Conservation (phyloP, 306 rosid genomes). For the Cucurbita ficifolia region DNA sequence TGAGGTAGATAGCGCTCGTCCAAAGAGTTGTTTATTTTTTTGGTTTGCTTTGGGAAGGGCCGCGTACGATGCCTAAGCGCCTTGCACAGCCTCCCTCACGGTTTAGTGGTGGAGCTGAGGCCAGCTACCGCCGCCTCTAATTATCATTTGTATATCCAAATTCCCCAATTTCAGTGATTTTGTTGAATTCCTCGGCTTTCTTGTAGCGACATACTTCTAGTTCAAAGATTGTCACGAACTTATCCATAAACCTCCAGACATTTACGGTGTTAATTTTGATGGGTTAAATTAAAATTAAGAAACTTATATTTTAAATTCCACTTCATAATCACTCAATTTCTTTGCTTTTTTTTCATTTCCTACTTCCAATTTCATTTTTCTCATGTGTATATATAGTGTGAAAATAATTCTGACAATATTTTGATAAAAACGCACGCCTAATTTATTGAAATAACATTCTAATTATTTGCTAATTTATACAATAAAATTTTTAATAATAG, state of each 20-base stretch:
- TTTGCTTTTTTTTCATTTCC: too few species aligned
- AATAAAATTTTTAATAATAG: too few species aligned
- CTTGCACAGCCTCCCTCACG: background rate
- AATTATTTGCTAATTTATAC: too few species aligned
- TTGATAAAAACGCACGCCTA: too few species aligned
- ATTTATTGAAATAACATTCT: too few species aligned
- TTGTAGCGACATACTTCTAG: background rate
- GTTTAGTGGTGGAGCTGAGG: conserved; percentile 6
- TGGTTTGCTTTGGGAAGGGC: background rate
- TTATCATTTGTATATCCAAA: background rate
- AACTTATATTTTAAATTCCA: too few species aligned
- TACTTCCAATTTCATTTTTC: too few species aligned
- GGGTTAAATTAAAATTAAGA: too few species aligned
- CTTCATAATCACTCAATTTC: too few species aligned
- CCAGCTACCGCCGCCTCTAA: background rate
- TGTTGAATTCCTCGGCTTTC: background rate
- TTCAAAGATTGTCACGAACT: background rate
- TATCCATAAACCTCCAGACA: background rate
- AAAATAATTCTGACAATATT: too few species aligned
- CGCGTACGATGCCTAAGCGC: background rate
- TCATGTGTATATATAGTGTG: too few species aligned
- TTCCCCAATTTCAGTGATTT: background rate
- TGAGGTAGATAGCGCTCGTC: conserved; percentile 26
- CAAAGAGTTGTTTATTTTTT: background rate
- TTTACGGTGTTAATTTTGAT: background rate